Evolutionary conservation across 2,329 filamentous ascomycete species (phyloP).

Genomic region (Monilinia polystroma): DNA sequence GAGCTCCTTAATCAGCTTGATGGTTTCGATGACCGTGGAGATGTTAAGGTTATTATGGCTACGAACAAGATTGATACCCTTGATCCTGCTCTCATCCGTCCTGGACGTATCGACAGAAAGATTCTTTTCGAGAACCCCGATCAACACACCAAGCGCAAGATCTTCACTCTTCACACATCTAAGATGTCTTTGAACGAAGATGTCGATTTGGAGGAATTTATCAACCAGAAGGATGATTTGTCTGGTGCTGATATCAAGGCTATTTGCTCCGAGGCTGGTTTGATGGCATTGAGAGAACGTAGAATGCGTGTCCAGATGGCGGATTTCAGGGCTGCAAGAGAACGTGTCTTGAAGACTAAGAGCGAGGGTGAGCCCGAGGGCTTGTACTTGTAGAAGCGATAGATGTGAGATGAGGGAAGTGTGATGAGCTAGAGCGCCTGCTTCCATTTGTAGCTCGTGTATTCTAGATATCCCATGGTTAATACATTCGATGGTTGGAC

Average conservation of each 20-base stretch:
- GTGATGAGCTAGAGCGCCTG: slow-evolving; percentile 27
- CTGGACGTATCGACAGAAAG: slow-evolving; percentile 97
- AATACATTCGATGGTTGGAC: slow-evolving; percentile 15
- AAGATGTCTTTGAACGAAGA: slow-evolving; percentile 98
- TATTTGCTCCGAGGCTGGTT: slow-evolving; percentile 94
- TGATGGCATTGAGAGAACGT: slow-evolving; percentile 90
- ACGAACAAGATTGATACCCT: slow-evolving; percentile 99
- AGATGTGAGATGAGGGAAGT: slow-evolving; percentile 6
- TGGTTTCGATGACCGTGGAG: slow-evolving; percentile 96
- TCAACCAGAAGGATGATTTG: slow-evolving; percentile 96
- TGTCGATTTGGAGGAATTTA: slow-evolving; percentile 98
- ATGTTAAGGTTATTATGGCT: slow-evolving; percentile 99
- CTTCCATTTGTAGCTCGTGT: slow-evolving; percentile 34
- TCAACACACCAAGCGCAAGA: slow-evolving; percentile 95
- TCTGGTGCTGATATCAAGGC: slow-evolving; percentile 98
- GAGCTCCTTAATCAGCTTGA: slow-evolving; percentile 98
- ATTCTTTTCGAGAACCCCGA: slow-evolving; percentile 71
- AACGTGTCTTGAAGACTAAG: slow-evolving; percentile 97
- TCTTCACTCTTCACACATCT: slow-evolving; percentile 95
- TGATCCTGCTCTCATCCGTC: slow-evolving; percentile 92
- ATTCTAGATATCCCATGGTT: slow-evolving; percentile 32
- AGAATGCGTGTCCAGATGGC: slow-evolving; percentile 99
- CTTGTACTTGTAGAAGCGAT: slow-evolving; percentile 77
- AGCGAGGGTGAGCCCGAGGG: slow-evolving; percentile 97
- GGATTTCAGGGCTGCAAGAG: slow-evolving; percentile 88